Base-by-base conservation (phyloP, 2,329 filamentous ascomycete genomes). In the Ophiostoma triangulosporum region DNA sequence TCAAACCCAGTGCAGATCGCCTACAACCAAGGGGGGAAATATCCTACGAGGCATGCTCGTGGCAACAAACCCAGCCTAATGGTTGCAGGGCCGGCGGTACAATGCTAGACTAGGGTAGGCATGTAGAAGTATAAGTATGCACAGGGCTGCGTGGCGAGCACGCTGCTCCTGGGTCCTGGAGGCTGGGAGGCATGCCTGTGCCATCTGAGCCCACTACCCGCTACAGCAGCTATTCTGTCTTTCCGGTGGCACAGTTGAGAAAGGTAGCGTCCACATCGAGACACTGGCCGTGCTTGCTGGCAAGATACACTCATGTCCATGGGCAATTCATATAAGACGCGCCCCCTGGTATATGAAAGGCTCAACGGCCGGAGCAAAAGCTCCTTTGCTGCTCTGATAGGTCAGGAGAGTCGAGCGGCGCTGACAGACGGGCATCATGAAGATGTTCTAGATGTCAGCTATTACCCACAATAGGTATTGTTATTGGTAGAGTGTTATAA, bases 321-420 rank as follows among this genome's bases (percentile, higher is more conserved):
- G 38, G 17, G 20, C 24, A 22, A 8, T 17, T 43, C 20, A 12
- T 40, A 6, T 11, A 43, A 15, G 14, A n/a, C 4, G 20, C 32
- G 32, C 24, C 31, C 24, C 26, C 8, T 22, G 50, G 33, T 20
- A 52, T 29, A 15, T 24, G 33, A n/a, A 7, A 22, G 27, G 40
- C 46, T 48, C n/a, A 45, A 36, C 17, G 14, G 26, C 53, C 57
- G 57, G 57, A 58, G 57, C 55, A 55, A 55, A 54, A 29, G 57
- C 57, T 58, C 57, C 57, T 54, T 52, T 22, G 15, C 4, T 11
- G 24, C n/a, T 31, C 51, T 56, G 54, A 59, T 59, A 57, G 57
- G 56, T 51, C 29, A 55, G 29, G 24, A 14, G 9, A n/a, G 26
- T 15, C 14, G 27, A 45, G 24, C 43, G 38, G 38, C 20, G 38